Base-by-base conservation (phyloP, 2,329 filamentous ascomycete species). In the Botryotinia calthae region DNA sequence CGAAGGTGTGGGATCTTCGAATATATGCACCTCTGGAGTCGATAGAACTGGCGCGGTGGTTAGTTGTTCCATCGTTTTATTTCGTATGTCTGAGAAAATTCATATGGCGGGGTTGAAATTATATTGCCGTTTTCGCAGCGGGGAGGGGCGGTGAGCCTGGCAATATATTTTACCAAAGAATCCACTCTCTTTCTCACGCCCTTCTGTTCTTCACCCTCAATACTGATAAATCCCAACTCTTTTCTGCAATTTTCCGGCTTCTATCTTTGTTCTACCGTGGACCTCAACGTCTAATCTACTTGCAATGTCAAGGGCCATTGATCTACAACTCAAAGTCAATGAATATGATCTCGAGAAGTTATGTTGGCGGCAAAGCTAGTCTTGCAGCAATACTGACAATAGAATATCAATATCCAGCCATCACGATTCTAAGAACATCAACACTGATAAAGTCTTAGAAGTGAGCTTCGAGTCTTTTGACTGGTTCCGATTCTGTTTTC, bases 21-120 rank as follows among this genome's bases (percentile, higher is more conserved):
- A 86, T 42, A 89, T 82, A 69, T 88, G 82, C 66, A 90, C 87
- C 64, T 89, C 88, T 40, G 89, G 88, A 0, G 89, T 91, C 40
- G 89, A 91, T 62, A 91, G 86, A 44, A 89, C 86, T 5, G 89
- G 89, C 14, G 89, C 80, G 22, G 84, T 73, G 81, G 79, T 62
- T 46, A 73, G 70, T 63, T 70, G 22, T 56, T 56, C 54, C 66
- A 70, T 74, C 28, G 56, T 70, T 73, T 71, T 71, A 51, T 54
- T 69, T 14, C 56, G 5, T 37, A 37, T 54, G 59, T 66, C 48
- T 37, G 46, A 63, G 71, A 73, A 70, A 73, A 66, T 72, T 72
- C 65, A 71, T 18, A 54, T 64, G 44, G 71, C 65, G 71, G 71
- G 71, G 71, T 70, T 62, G 46, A 34, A 54, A 72, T 58, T 58